Base-by-base conservation (phyloP, 1,139 yeast species). In the Pneumocystis canis region DNA sequence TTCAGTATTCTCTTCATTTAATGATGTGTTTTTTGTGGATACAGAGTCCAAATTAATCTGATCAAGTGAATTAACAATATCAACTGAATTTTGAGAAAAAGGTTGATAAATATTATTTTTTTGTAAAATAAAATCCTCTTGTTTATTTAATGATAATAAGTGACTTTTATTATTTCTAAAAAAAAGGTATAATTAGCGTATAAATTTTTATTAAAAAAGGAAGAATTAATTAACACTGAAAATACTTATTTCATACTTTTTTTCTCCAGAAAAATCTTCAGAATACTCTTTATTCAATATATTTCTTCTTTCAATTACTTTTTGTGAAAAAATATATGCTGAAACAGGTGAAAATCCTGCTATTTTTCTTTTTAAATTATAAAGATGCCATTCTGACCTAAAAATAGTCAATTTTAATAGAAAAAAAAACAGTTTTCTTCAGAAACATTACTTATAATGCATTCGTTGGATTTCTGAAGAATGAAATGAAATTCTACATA, bases 351-450 rank as follows among this genome's bases (percentile, higher is more conserved):
- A 85, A 67, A 92, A 76, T 60, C 82, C 82, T 2, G 96, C 96
- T 54, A 92, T 96, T 70, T 96, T 80, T 74, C 98, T 81, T 74
- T 92, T 92, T 72, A 92, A 79, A 71, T 92, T 90, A 73, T 88
- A 92, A 68, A 95, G 80, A 71, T 89, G 97, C 97, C 97, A 90
- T 66, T 90, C 97, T 0, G 96, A 84, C 72, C 88, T 89, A 97
- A 92, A 92, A 62, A 25, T 25, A 25, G 5, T 35, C 4, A 35
- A 28, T 57, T 14, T 57, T 35, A 7, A 9, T 16, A 1, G 25
- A 3, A 57, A 20, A 57, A 37, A 39, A 57, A 20, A 28, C 7
- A 25, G 14, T 53, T 53, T 37, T 37, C 14, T 20, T 11, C 11
- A 20, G 4, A 25, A 47, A 11, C n/a, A n/a, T 47, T 25, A 25